Base-by-base conservation (phyloP, 345 rosid species). In the Populus nigra region DNA sequence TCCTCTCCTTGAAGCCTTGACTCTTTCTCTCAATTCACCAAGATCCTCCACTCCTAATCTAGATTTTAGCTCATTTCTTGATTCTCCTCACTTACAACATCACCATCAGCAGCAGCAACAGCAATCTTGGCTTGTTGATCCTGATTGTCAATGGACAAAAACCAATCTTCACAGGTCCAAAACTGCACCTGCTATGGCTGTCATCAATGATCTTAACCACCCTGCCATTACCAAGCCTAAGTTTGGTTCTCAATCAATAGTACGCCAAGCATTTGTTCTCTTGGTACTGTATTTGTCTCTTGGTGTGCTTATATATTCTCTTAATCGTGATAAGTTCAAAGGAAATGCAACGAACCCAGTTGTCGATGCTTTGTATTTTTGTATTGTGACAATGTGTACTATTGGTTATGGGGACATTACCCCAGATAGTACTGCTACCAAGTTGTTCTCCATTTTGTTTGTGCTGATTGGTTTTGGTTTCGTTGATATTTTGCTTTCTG, bases 371-470 rank as follows among this genome's bases (percentile, higher is more conserved):
- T 76, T 96, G 71, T 96, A 92, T 82, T 96, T 96, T 77, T 92
- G 97, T 77, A 88, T 92, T 25, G 98, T 95, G 1, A 95, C 99
- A 5, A 91, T 95, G 97, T 95, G 99, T 81, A 95, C 99, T 0
- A 93, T 95, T 62, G 98, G 97, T 20, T 96, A 92, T 70, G 98
- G 98, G 65, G 99, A 96, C 73, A 96, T 96, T 9, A 93, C 92
- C 3, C 96, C 98, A 1, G 81, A 87, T 22, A 90, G 76, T 38
- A 73, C 77, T 6, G 38, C 83, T 1, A 96, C 99, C 22, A 96
- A 92, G 87, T 31, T 96, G 78, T 93, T 96, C 71, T 91, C 98
- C 3, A 81, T 96, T 12, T 38, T 96, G 85, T 96, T 96, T 83
- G 98, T 96, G 74, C 86, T 93, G 71, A 89, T 93, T 45, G 99